These are phyloP conservation scores for Moniliella sp. DNA, from an alignment of 1,284 basidiomycete genomes.

Conservation along the genomic window DNA sequence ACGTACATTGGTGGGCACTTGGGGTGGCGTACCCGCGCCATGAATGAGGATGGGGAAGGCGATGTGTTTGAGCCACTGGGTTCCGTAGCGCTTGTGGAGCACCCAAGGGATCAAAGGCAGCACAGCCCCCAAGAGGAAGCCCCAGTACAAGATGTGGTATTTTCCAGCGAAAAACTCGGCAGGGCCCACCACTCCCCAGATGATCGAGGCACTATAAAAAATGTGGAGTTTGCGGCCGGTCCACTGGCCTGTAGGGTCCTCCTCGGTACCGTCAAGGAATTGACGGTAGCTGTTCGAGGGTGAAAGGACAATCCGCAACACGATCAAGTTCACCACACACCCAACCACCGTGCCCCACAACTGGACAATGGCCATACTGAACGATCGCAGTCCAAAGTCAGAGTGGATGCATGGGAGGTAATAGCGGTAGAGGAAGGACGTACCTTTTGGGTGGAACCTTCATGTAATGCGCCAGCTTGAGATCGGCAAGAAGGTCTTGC, in stretches of 20 bases:
- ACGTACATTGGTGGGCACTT: conserved; percentile 36
- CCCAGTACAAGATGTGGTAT: conserved; percentile 34
- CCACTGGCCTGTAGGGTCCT: conserved; percentile 38
- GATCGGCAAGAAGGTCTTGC: conserved; percentile 35
- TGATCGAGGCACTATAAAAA: conserved; percentile 36
- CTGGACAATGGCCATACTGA: conserved; percentile 39
- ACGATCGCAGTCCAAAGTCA: conserved; percentile 31
- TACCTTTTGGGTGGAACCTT: conserved; percentile 4
- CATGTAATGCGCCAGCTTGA: conserved; percentile 36
- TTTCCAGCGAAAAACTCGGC: conserved; percentile 37
- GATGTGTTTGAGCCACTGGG: conserved; percentile 12
- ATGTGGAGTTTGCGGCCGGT: conserved; percentile 28
- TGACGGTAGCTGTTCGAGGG: conserved; percentile 20
- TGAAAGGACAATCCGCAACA: conserved; percentile 35
- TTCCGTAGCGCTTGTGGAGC: conserved; percentile 35
- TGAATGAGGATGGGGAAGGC: conserved; percentile 39
- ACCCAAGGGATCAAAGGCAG: conserved; percentile 36
- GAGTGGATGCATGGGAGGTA: not conserved
- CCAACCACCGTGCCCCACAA: conserved; percentile 38
- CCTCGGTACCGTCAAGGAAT: conserved; percentile 34
- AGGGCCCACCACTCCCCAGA: conserved; percentile 38
- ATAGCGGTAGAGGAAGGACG: too few species aligned
- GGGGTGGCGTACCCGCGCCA: conserved; percentile 32
- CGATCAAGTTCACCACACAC: conserved; percentile 35
- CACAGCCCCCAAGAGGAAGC: conserved; percentile 37